phyloP scores from a whole-genome alignment of 495 filamentous ascomycete species.

The Glutinoglossum americanum region DNA sequence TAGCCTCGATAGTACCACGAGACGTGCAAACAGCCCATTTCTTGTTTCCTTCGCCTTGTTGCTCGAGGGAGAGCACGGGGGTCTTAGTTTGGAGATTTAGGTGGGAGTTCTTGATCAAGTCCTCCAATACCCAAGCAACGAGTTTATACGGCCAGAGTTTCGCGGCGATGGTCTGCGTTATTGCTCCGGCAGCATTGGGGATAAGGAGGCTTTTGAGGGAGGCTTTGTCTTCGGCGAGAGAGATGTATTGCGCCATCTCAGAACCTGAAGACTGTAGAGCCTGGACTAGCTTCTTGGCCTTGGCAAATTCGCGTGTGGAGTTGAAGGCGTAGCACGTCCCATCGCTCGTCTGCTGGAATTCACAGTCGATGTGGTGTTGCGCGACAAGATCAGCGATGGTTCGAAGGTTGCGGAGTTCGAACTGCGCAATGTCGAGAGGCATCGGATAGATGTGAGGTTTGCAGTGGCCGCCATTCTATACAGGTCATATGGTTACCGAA shows the following conservation, averaged over 20 bases:
- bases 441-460: slow-evolving; percentile 36
- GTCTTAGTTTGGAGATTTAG: slow-evolving; percentile 28
- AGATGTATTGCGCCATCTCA: slow-evolving; percentile 26
- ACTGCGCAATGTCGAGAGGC: slow-evolving; percentile 29
- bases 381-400: slow-evolving; percentile 30
- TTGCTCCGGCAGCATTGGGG: neutral
- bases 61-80: slow-evolving; percentile 14
- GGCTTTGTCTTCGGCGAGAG: slow-evolving; percentile 34
- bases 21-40: slow-evolving; percentile 16
- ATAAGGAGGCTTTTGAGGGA: slow-evolving; percentile 29
- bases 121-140: slow-evolving; percentile 32
- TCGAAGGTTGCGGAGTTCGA: slow-evolving; percentile 39
- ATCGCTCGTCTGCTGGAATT: slow-evolving; percentile 21
- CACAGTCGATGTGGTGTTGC: slow-evolving; percentile 33
- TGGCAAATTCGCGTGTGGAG: neutral
- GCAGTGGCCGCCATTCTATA: slow-evolving; percentile 53
- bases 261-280: neutral
- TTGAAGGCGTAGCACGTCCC: slow-evolving; percentile 13
- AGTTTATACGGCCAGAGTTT: slow-evolving; percentile 46
- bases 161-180: slow-evolving; percentile 22
- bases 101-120: slow-evolving; percentile 16
- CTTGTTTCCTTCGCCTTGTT: neutral
- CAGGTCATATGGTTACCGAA: neutral
- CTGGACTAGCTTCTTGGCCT: neutral
- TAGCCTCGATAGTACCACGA: slow-evolving; percentile 29